Percentiles rank a stretch among this genome's conserved stretches.
Evolutionary conservation across 305 asterid species (phyloP).

Genomic region (Solanum hybrid): DNA sequence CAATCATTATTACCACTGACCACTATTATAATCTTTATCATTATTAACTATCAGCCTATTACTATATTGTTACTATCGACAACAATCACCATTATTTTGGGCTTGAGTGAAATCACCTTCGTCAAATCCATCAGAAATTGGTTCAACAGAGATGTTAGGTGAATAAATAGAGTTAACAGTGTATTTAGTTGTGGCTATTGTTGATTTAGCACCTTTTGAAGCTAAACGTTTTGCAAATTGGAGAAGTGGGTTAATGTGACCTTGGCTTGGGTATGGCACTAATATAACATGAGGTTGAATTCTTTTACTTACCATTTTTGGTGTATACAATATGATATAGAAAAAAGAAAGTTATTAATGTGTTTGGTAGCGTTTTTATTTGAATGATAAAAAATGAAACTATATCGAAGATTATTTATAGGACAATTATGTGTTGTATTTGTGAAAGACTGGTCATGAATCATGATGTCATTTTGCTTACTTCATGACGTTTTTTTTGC

Average conservation of each 20-base stretch:
- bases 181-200: constrained; percentile 43
- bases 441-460: neutral
- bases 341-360: neutral
- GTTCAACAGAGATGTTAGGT: constrained; percentile 27
- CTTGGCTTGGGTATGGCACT: constrained; percentile 57
- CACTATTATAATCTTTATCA: too few species aligned
- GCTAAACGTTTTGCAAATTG: constrained; percentile 57
- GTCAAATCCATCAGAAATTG: constrained; percentile 61
- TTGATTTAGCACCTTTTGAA: constrained; percentile 43
- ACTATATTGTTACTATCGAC: too few species aligned
- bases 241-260: constrained; percentile 64
- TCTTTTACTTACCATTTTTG: too few species aligned
- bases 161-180: constrained; percentile 28
- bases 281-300: constrained; percentile 34
- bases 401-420: neutral
- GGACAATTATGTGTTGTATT: neutral
- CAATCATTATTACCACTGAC: too few species aligned
- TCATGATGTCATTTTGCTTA: neutral
- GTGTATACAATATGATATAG: neutral
- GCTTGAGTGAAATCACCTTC: constrained; percentile 20
- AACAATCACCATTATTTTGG: neutral
- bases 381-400: neutral
- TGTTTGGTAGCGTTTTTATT: neutral
- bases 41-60: too few species aligned
- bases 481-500: neutral